A percentile compares a stretch with the other conserved stretches of the same genome.
Evolutionary conservation across 768 basidiomycete species (phyloP).

Genomic region (Boletus pseudo-olivaceus): DNA sequence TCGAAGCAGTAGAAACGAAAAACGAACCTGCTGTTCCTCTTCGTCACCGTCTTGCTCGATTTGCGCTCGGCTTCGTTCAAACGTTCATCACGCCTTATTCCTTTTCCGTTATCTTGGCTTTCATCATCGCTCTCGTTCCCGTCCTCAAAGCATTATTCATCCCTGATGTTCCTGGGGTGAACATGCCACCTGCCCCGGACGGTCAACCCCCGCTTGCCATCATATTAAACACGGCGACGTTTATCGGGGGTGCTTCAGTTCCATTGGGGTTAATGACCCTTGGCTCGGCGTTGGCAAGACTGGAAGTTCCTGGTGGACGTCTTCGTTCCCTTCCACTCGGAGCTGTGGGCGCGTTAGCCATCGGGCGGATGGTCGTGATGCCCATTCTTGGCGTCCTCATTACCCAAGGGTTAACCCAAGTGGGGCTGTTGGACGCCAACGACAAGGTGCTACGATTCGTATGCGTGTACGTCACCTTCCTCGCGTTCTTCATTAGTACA

Average conservation of each 20-base stretch:
- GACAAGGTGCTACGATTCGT: conserved; percentile 64
- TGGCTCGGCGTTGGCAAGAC: conserved; percentile 58
- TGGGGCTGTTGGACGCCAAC: conserved; percentile 45
- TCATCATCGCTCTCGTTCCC: conserved; percentile 54
- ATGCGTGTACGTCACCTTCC: conserved; percentile 52
- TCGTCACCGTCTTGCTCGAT: conserved; percentile 7
- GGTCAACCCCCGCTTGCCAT: conserved; percentile 65
- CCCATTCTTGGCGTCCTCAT: conserved; percentile 63
- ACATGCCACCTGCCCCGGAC: conserved; percentile 55
- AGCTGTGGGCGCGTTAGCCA: conserved; percentile 50
- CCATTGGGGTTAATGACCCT: conserved; percentile 61
- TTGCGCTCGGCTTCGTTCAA: conserved; percentile 26
- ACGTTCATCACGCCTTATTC: conserved; percentile 48
- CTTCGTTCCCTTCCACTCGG: conserved; percentile 47
- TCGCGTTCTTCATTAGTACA: too few relatives aligned
- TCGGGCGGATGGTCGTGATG: conserved; percentile 52
- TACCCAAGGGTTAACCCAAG: conserved; percentile 45
- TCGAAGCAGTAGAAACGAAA: not conserved
- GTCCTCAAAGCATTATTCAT: conserved; percentile 62
- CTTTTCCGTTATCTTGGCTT: conserved; percentile 48
- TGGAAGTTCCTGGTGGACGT: conserved; percentile 47
- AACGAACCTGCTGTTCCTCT: not conserved
- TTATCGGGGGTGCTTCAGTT: conserved; percentile 61
- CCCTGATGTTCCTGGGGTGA: conserved; percentile 36
- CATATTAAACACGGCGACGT: conserved; percentile 51